Conservation (phyloP, 805 yeast genomes). For the Starmerella sp. region DNA sequence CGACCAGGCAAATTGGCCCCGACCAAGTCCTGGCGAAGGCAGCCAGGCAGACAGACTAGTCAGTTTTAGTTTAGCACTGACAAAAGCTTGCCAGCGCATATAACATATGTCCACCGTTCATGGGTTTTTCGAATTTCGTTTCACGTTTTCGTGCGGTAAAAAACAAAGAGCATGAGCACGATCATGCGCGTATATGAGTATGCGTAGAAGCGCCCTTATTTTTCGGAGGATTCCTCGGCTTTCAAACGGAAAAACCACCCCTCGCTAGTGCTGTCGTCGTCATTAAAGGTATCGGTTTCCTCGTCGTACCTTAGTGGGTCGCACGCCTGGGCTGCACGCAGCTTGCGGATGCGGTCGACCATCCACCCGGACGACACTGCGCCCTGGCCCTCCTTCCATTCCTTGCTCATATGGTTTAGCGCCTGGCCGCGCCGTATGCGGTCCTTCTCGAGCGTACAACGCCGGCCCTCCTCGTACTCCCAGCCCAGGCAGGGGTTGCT, state of each 20-base stretch:
- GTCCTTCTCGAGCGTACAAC: constrained; percentile 12
- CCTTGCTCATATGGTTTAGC: constrained; percentile 6
- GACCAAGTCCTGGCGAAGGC: too few relatives aligned
- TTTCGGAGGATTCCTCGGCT: background rate
- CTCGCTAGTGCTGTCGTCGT: background rate
- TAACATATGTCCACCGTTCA: too few relatives aligned
- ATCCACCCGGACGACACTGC: constrained; percentile 25
- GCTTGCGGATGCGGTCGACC: constrained; percentile 26
- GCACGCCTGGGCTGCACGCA: constrained; percentile 21
- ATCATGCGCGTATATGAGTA: too few relatives aligned
- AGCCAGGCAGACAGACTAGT: too few relatives aligned
- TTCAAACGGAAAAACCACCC: background rate
- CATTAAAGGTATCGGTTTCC: background rate
- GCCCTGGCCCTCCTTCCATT: background rate
- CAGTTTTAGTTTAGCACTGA: too few relatives aligned
- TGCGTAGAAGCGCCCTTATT: background rate
- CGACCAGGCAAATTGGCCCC: too few relatives aligned
- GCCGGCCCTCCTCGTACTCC: constrained; percentile 12
- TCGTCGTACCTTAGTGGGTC: constrained; percentile 16
- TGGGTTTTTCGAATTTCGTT: too few relatives aligned
- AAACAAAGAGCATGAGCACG: too few relatives aligned
- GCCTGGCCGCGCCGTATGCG: constrained; percentile 14
- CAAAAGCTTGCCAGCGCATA: too few relatives aligned
- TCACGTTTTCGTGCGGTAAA: too few relatives aligned
- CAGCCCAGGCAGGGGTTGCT: constrained; percentile 18